Evolutionary conservation across 2,329 filamentous ascomycete species (phyloP), one percentile per base, ranked within the genome.

Genomic region (Trichoderma aggressivum): DNA sequence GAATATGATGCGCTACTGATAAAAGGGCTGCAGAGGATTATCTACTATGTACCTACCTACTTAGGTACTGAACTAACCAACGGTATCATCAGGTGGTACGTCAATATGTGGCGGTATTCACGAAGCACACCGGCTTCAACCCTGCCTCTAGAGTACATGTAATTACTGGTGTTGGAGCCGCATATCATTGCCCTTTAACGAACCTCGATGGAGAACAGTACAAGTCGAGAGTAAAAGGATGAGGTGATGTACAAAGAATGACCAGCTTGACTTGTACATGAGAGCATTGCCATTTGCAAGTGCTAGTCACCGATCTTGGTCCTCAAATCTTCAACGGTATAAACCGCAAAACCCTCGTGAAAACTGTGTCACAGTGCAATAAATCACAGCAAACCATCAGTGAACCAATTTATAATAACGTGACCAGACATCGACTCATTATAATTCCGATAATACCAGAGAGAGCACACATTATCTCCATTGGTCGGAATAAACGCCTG

Each of bases 401-500:
- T 32, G 8, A 10, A 30, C 7, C 11, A 14, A 50, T n/a, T 24
- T 39, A 56, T 65, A 56, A 28, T 39, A 65, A 26, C 24, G n/a
- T 65, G 47, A 26, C 43, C 62, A 65, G 47, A 65, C 47, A 50
- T 65, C 62, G 68, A 28, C 43, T 47, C 53, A 53, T 50, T 28
- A 36, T 62, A 34, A 34, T 59, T 58, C 53, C 56, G 53, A 32
- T 50, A 61, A 36, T 24, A 50, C 64, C 64, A 58, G 26, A 43
- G 59, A 58, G 32, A 69, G 65, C 64, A 14, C 60, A 32, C 43
- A 72, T 70, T 70, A 78, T 79, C 74, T 84, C 79, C 79, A 84
- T 84, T 84, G 84, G 79, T 82, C 77, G 81, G 79, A 77, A 78
- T 76, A 79, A 85, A 84, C 82, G 82, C 82, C 81, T 78, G 77